Percentiles rank a stretch among this genome's conserved stretches.
These are phyloP conservation scores for Pseudonitzschia pungens DNA, from an alignment of 108 stramenopile genomes.

Conservation along the genomic window DNA sequence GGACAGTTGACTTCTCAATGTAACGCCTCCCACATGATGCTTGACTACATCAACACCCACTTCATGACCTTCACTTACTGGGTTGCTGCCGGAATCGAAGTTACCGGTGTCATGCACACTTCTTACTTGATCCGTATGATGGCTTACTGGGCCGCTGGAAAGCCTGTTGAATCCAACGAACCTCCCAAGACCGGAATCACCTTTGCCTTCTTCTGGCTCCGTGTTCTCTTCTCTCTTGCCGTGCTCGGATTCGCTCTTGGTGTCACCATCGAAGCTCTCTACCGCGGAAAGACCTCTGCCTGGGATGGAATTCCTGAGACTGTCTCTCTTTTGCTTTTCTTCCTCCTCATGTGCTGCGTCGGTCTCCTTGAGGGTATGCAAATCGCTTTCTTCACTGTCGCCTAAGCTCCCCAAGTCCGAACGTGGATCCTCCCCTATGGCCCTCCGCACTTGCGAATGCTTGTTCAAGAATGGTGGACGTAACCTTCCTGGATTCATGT, in stretches of 20 bases:
- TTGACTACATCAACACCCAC: slow-evolving; percentile 84
- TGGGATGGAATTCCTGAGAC: slow-evolving; percentile 52
- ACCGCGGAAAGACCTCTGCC: slow-evolving; percentile 67
- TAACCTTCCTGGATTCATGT: slow-evolving; percentile 69
- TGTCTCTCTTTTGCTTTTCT: slow-evolving; percentile 51
- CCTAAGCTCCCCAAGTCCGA: slow-evolving; percentile 61
- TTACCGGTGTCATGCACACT: slow-evolving; percentile 70
- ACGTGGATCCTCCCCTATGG: slow-evolving; percentile 48
- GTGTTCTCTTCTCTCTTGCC: slow-evolving; percentile 46
- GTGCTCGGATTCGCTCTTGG: slow-evolving; percentile 57
- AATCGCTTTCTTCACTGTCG: slow-evolving; percentile 75
- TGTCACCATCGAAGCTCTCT: slow-evolving; percentile 55
- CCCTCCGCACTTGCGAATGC: slow-evolving; percentile 51
- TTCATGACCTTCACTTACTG: slow-evolving; percentile 64
- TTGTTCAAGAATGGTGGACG: slow-evolving; percentile 51
- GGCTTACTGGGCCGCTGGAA: slow-evolving; percentile 40
- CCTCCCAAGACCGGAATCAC: slow-evolving; percentile 32
- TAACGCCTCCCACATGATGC: slow-evolving; percentile 64
- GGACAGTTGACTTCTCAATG: slow-evolving; percentile 63
- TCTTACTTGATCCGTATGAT: slow-evolving; percentile 57
- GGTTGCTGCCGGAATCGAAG: slow-evolving; percentile 56
- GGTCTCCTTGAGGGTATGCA: slow-evolving; percentile 78
- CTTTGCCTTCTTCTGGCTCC: slow-evolving; percentile 51
- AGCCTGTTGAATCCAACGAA: slow-evolving; percentile 61
- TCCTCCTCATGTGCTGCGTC: slow-evolving; percentile 56